phyloP scores from a whole-genome alignment of 2,329 filamentous ascomycete species.

The Talaromyces sp. region DNA sequence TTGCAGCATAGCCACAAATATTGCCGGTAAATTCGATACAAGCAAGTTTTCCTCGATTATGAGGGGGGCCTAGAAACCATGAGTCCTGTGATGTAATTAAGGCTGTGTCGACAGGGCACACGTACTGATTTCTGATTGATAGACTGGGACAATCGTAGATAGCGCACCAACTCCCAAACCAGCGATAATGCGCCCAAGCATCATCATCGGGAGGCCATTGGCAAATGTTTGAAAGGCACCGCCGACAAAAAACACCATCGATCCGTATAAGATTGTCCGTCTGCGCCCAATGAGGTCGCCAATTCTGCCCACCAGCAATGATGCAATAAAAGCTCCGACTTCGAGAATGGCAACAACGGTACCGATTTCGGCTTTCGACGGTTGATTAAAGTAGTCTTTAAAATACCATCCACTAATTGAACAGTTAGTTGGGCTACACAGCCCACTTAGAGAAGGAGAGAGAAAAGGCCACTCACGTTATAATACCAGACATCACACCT shows the following conservation, averaged over 20 bases:
- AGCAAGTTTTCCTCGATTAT: slow-evolving; percentile 90
- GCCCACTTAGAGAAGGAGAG: neutral
- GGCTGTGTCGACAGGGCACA: neutral
- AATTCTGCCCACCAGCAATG: slow-evolving; percentile 75
- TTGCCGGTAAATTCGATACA: slow-evolving; percentile 99
- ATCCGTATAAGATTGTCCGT: slow-evolving; percentile 88
- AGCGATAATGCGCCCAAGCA: slow-evolving; percentile 71
- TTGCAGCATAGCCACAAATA: slow-evolving; percentile 90
- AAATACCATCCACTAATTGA: slow-evolving; percentile 70
- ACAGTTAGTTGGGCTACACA: slow-evolving; percentile 12
- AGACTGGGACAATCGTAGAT: slow-evolving; percentile 87
- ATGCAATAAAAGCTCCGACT: slow-evolving; percentile 86
- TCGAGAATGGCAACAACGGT: slow-evolving; percentile 98
- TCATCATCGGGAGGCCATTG: slow-evolving; percentile 83
- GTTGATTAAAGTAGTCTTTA: slow-evolving; percentile 86
- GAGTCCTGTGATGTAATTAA: neutral
- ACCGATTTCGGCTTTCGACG: slow-evolving; percentile 77
- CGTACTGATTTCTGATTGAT: slow-evolving; percentile 72
- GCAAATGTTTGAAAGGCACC: slow-evolving; percentile 80
- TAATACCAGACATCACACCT: slow-evolving; percentile 63
- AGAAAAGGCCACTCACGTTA: slow-evolving; percentile 47
- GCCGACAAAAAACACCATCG: slow-evolving; percentile 76
- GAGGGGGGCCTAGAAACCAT: slow-evolving; percentile 64
- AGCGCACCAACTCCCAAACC: slow-evolving; percentile 82
- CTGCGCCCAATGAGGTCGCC: slow-evolving; percentile 88